phyloP scores from a whole-genome alignment of 2,329 filamentous ascomycete genomes.

The Canariomyces notabilis region DNA sequence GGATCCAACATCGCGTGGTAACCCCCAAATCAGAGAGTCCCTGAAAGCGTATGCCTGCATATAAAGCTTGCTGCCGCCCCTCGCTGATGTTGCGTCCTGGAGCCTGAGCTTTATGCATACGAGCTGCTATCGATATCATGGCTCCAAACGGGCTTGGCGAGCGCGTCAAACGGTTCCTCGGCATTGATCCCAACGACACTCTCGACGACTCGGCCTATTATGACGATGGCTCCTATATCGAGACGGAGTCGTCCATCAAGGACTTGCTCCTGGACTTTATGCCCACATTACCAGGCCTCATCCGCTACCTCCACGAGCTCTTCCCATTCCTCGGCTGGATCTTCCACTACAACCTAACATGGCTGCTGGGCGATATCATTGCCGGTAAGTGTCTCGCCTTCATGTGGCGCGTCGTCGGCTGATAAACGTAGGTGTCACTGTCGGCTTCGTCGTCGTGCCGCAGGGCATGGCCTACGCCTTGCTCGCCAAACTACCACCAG shows the following conservation, averaged over 20 bases:
- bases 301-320: constrained; percentile 19
- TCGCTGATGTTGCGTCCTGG: background rate
- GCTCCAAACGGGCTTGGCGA: constrained; percentile 11
- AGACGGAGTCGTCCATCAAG: constrained; percentile 20
- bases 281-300: constrained; percentile 16
- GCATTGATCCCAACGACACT: constrained; percentile 20
- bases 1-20: background rate
- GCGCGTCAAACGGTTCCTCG: constrained; percentile 23
- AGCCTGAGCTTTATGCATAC: background rate
- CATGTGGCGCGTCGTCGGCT: constrained; percentile 3
- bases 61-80: constrained; percentile 4
- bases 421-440: constrained; percentile 45
- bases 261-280: constrained; percentile 16
- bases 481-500: constrained; percentile 60
- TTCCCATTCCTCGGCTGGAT: constrained; percentile 26
- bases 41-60: background rate
- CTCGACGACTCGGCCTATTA: constrained; percentile 18
- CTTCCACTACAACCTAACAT: constrained; percentile 62
- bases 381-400: constrained; percentile 48
- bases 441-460: constrained; percentile 47
- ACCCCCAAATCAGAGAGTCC: background rate
- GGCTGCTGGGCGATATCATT: constrained; percentile 68
- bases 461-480: constrained; percentile 77
- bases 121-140: constrained; percentile 13
- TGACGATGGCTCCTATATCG: constrained; percentile 21